These are phyloP conservation scores for Prunus mira DNA, from an alignment of 306 rosid species.

Conservation along the genomic window DNA sequence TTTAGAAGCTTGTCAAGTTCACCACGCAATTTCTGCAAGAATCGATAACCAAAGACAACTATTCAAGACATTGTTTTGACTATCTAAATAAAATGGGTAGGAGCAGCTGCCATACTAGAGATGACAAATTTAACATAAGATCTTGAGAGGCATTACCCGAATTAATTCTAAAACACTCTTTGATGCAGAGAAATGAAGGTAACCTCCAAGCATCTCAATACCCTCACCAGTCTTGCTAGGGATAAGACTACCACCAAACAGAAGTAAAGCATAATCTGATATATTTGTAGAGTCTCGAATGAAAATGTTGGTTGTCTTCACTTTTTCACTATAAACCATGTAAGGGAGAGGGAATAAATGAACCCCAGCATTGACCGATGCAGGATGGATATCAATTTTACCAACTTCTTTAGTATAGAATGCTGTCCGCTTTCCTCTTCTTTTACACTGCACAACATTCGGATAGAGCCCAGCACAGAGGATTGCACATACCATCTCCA, in stretches of 20 bases:
- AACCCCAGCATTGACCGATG: slow-evolving; percentile 89
- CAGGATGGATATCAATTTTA: slow-evolving; percentile 92
- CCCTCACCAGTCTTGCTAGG: slow-evolving; percentile 76
- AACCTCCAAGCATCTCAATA: slow-evolving; percentile 97
- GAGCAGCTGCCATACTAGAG: neutral
- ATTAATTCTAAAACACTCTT: slow-evolving; percentile 80
- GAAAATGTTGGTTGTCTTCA: slow-evolving; percentile 74
- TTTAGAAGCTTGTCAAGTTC: slow-evolving; percentile 88
- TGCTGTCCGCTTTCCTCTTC: slow-evolving; percentile 80
- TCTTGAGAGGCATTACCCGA: slow-evolving; percentile 47
- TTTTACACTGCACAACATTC: slow-evolving; percentile 93
- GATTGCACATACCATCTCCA: slow-evolving; percentile 95
- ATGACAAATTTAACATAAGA: slow-evolving; percentile 8
- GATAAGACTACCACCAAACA: slow-evolving; percentile 81
- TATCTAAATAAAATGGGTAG: neutral
- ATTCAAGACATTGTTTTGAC: neutral
- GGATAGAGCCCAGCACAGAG: slow-evolving; percentile 96
- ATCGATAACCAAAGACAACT: neutral
- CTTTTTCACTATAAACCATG: slow-evolving; percentile 94
- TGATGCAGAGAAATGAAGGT: slow-evolving; percentile 93
- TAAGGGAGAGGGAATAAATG: slow-evolving; percentile 94
- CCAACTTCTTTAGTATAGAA: slow-evolving; percentile 94
- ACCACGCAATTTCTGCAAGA: slow-evolving; percentile 70
- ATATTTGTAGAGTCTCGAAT: slow-evolving; percentile 86
- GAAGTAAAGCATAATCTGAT: slow-evolving; percentile 86